Evolutionary conservation across 805 yeast genomes (phyloP).

Genomic region (Suhomyces sp.): DNA sequence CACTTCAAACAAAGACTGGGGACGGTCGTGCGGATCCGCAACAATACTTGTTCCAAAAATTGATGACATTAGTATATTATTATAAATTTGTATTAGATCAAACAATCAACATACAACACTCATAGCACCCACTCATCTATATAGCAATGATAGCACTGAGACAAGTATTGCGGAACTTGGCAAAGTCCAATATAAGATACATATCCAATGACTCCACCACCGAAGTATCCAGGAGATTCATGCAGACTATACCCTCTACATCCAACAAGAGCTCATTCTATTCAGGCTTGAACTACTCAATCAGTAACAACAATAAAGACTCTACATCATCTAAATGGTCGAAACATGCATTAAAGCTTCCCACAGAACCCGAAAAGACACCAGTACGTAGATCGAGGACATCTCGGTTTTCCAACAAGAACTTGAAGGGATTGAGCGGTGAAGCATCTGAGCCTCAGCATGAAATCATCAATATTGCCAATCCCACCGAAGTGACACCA

Average conservation of each 20-base stretch:
- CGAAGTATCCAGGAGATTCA: conserved; percentile 28
- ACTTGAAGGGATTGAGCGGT: conserved; percentile 7
- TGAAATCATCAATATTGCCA: conserved; percentile 2
- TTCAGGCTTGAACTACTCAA: conserved; percentile 13
- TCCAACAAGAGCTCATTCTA: conserved; percentile 9
- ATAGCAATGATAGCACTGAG: conserved; percentile 8
- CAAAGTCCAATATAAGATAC: conserved; percentile 9
- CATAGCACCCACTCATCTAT: too few relatives aligned
- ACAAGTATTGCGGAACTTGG: conserved; percentile 4
- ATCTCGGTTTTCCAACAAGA: conserved; percentile 21
- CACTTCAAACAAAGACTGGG: neutral
- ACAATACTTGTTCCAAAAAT: neutral
- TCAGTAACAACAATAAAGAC: conserved; percentile 5
- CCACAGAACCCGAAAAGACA: conserved; percentile 8
- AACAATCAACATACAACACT: too few relatives aligned
- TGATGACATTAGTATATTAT: neutral
- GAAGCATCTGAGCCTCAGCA: neutral
- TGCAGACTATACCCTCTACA: conserved; percentile 33
- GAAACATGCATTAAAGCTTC: conserved; percentile 23
- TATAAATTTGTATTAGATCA: neutral
- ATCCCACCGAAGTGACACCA: conserved; percentile 6
- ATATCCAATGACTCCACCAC: conserved; percentile 19
- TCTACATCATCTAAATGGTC: conserved; percentile 27
- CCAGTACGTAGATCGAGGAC: conserved; percentile 32
- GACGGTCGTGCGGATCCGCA: conserved; percentile 2